Conservation (phyloP, 164 flowering plant species). For the Aristolochia fimbriata region DNA sequence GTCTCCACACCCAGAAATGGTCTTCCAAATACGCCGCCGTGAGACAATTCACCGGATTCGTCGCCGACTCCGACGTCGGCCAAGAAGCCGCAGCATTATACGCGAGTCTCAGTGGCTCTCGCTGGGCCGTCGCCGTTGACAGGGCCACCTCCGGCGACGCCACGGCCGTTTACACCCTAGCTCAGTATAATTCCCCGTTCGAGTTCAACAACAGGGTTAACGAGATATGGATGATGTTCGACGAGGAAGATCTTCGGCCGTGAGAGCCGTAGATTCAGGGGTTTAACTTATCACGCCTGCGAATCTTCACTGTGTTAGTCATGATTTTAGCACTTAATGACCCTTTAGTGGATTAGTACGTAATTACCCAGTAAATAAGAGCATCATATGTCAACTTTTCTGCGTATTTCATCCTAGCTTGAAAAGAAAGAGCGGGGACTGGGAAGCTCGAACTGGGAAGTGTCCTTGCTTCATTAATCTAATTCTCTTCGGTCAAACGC, state of each 20-base stretch:
- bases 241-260: constrained; percentile 25
- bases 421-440: no score
- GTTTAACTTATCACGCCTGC: not conserved
- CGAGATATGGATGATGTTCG: constrained; percentile 77
- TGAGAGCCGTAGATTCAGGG: not conserved
- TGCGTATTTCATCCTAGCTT: no score
- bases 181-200: constrained; percentile 88
- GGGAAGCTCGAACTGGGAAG: no score
- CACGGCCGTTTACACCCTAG: constrained; percentile 45
- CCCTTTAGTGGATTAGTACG: no score
- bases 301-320: no score
- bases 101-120: constrained; percentile 43
- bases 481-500: no score
- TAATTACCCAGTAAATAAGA: no score
- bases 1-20: constrained; percentile 66
- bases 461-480: no score
- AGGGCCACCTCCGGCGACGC: constrained; percentile 25
- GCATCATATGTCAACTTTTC: no score
- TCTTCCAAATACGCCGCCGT: constrained; percentile 44
- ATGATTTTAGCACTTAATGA: no score
- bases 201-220: constrained; percentile 67
- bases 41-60: constrained; percentile 76
- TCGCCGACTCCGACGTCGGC: constrained; percentile 41
- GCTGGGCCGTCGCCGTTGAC: constrained; percentile 45
- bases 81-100: constrained; percentile 62